A percentile compares a stretch with the other conserved stretches of the same genome.
phyloP scores from a whole-genome alignment of 495 filamentous ascomycete genomes.

The Parathielavia hyrcaniae region DNA sequence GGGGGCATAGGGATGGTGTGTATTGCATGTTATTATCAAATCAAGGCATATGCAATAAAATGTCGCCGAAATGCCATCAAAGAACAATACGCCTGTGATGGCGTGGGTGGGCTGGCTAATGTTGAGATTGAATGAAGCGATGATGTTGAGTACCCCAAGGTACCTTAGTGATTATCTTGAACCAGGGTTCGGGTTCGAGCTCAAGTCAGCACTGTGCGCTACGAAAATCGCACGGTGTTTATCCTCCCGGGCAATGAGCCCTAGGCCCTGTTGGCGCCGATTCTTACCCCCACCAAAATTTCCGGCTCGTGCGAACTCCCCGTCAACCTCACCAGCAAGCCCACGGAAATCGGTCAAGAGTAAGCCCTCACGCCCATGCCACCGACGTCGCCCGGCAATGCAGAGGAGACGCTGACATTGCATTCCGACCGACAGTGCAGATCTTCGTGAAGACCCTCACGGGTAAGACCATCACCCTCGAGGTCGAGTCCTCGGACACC shows the following conservation, averaged over 20 bases:
- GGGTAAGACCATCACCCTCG: conserved; percentile 99
- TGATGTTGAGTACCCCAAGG: too few relatives aligned
- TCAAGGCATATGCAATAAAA: too few relatives aligned
- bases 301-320: conserved; percentile 23
- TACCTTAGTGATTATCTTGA: not conserved
- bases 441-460: conserved; percentile 97
- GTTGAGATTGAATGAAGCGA: too few relatives aligned
- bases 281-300: conserved; percentile 35
- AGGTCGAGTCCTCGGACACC: conserved; percentile 97
- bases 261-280: conserved; percentile 17
- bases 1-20: not conserved
- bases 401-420: conserved; percentile 35
- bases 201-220: not conserved
- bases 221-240: not conserved
- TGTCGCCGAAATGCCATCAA: too few relatives aligned
- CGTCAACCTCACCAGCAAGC: conserved; percentile 28
- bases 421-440: conserved; percentile 23
- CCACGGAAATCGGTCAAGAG: conserved; percentile 39
- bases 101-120: too few relatives aligned
- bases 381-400: not conserved
- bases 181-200: conserved; percentile 6
- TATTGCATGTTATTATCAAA: too few relatives aligned
- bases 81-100: too few relatives aligned
- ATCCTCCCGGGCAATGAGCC: conserved; percentile 18
- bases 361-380: conserved; percentile 23